Base-by-base conservation (phyloP, 1,284 basidiomycete genomes). In the Moniliophthora roreri region DNA sequence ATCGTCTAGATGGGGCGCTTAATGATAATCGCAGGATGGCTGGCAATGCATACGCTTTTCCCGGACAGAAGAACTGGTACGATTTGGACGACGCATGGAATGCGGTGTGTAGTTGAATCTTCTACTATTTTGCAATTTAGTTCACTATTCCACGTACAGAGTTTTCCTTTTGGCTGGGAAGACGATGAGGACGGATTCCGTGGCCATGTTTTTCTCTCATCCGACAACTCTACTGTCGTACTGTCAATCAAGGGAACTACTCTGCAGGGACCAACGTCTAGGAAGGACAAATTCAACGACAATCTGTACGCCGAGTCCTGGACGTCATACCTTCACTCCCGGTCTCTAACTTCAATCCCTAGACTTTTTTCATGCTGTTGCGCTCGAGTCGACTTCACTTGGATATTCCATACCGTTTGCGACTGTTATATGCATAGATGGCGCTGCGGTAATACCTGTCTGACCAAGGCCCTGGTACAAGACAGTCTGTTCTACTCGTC, bases 221-320 rank as follows among this genome's bases (percentile, higher is more conserved):
- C 82, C 26, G 84, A 88, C 63, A 94, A 97, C 64, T 76, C 83
- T 5, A 97, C 92, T 0, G 80, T 95, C 50, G 80, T 99, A 11
- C 79, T 99, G 10, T 86, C 94, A 23, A 92, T 99, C 72, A 99
- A 99, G 69, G 97, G 96, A 28, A 99, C 97, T 0, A 94, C 91
- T 62, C 52, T 80, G 63, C 66, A 74, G 68, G 94, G 94, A 1
- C 91, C 93, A 20, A 92, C 93, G 1, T 90, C 89, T 56, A 91
- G 87, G 69, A 89, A 91, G 66, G 96, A 99, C 74, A 98, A 96
- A 75, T 87, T 89, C 64, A 99, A 99, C 65, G 97, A 99, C 71
- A 99, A 99, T 64, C 73, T 97, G 59, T 74, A 50, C 7, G 62
- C 61, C 7, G 38, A 28, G 20, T 21, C n/a, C n/a, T n/a, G n/a